Conservation (phyloP, 192 early-diverging fungal genomes). For the Coemansia sp. region DNA sequence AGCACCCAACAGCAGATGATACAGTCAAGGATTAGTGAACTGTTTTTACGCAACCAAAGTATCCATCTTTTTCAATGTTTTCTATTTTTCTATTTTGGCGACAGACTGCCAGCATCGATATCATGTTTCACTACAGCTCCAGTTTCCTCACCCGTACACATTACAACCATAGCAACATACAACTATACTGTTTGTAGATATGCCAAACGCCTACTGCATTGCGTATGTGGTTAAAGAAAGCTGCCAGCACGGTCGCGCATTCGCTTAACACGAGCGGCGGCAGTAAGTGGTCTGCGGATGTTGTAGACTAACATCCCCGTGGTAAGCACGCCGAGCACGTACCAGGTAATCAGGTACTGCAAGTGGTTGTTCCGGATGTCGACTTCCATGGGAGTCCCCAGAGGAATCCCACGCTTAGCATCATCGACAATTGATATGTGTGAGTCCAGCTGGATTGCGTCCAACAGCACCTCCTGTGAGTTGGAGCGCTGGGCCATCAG, state of each 20-base stretch:
- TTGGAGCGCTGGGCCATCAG: constrained; percentile 68
- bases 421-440: constrained; percentile 21
- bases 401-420: constrained; percentile 62
- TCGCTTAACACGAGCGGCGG: constrained; percentile 26
- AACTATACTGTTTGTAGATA: neutral
- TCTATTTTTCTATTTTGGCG: neutral
- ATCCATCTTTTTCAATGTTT: neutral
- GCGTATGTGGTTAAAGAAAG: constrained; percentile 9
- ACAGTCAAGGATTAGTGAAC: neutral
- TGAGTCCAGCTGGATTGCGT: constrained; percentile 64
- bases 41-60: neutral
- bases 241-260: constrained; percentile 44
- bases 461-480: constrained; percentile 73
- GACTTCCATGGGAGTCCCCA: constrained; percentile 67
- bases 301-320: constrained; percentile 65
- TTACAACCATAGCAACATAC: neutral
- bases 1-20: constrained; percentile 10
- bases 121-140: neutral
- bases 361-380: constrained; percentile 84
- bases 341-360: constrained; percentile 90
- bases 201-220: neutral
- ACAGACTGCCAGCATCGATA: neutral
- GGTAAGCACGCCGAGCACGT: constrained; percentile 65
- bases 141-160: neutral
- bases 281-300: constrained; percentile 59